Evolutionary conservation across 1,284 basidiomycete species (phyloP), one percentile per base, ranked within the genome.

Genomic region (Pseudozyma tsukubaensis): DNA sequence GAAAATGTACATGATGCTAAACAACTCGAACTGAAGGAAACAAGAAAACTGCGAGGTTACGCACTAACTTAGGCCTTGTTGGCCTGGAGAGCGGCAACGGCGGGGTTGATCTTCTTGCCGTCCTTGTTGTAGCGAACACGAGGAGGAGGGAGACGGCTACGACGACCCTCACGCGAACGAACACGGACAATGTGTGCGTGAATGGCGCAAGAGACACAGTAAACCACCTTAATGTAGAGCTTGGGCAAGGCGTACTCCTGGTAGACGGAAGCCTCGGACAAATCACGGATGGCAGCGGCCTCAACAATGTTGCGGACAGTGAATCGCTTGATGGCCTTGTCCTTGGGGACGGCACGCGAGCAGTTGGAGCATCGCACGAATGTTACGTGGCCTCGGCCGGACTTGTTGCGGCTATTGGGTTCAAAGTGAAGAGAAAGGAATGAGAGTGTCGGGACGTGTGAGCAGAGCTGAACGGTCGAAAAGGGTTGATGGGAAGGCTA

Each of bases 241-340:
- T 99, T 99, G 72, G 96, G 96, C 82, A 99, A 91, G 64, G 90
- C 91, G 88, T 99, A 99, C 88, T 99, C 97, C 74, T 88, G 87
- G 89, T 98, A 99, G 79, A 98, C 92, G 78, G 91, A 93, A 55
- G 96, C 95, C 84, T 99, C 97, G 85, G 91, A 93, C 86, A 99
- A 92, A 89, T 99, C 96, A 83, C 96, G 90, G 82, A 99, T 92
- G 73, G 96, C 96, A 64, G 96, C 96, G 84, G 93, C 92, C 90
- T 99, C 95, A 72, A 99, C 94, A 92, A 99, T 99, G 91, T 99
- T 99, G 87, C 95, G 92, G 85, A 99, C 95, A 59, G 95, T 97
- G 91, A 97, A 97, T 71, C 96, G 80, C 89, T 99, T 99, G 92
- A 99, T 98, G 79, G 97, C 96, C 91, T 83, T 99, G 89, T 99